phyloP scores from a whole-genome alignment of 768 basidiomycete genomes.

The Rhizopogon vesiculosus region DNA sequence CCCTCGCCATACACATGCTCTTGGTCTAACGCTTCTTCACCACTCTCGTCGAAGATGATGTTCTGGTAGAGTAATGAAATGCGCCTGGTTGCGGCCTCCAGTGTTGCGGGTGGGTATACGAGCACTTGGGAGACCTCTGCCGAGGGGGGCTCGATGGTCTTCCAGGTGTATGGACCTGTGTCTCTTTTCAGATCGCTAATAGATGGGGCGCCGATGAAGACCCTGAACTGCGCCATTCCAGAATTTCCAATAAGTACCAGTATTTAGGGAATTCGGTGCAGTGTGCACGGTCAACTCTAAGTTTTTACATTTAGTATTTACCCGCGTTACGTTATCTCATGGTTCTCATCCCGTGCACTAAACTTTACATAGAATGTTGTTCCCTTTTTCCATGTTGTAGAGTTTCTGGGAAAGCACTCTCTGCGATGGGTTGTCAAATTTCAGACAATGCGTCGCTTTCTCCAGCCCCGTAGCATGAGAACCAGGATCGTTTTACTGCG shows the following conservation, averaged over 20 bases:
- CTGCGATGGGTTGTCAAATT: too few species aligned
- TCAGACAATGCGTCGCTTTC: too few species aligned
- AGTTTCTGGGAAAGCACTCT: too few species aligned
- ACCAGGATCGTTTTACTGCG: too few species aligned
- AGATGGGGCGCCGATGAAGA: constrained; percentile 49
- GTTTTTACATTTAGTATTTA: too few species aligned
- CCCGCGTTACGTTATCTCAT: too few species aligned
- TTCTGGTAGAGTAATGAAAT: constrained; percentile 71
- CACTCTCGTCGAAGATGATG: constrained; percentile 55
- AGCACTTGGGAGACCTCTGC: constrained; percentile 16
- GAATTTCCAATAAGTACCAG: too few species aligned
- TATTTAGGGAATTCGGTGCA: not conserved
- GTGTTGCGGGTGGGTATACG: constrained; percentile 44
- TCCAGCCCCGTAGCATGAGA: too few species aligned
- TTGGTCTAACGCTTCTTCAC: constrained; percentile 27
- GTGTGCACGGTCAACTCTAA: too few species aligned
- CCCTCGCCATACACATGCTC: constrained; percentile 13
- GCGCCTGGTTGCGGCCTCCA: constrained; percentile 63
- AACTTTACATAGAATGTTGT: too few species aligned
- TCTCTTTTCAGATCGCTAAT: constrained; percentile 31
- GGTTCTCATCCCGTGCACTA: too few species aligned
- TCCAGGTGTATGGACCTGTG: constrained; percentile 39
- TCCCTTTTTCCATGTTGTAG: too few species aligned
- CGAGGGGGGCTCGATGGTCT: constrained; percentile 29
- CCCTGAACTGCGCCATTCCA: constrained; percentile 33